A percentile compares a stretch with the other conserved stretches of the same genome.
Conservation (phyloP, 2,329 filamentous ascomycete genomes). For the Coleophoma cylindrospora region DNA sequence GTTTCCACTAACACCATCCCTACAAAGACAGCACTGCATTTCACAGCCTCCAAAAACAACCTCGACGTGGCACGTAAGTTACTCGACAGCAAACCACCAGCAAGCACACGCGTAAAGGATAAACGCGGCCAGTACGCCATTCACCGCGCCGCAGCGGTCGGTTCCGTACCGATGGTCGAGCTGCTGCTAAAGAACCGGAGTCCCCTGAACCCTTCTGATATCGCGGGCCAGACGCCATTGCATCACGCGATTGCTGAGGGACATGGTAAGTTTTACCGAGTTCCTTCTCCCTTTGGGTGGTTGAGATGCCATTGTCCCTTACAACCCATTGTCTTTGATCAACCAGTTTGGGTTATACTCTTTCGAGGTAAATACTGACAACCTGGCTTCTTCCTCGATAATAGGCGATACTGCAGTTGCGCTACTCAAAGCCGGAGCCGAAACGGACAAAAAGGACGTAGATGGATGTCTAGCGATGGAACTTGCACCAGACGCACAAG, state of each 20-base stretch:
- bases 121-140: slow-evolving; percentile 84
- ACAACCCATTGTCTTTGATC: too few species aligned
- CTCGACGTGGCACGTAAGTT: slow-evolving; percentile 75
- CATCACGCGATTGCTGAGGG: slow-evolving; percentile 82
- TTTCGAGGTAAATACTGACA: too few species aligned
- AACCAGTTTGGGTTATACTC: too few species aligned
- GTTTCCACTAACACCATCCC: too few species aligned
- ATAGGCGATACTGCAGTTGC: slow-evolving; percentile 75
- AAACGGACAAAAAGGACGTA: slow-evolving; percentile 69
- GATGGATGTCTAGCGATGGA: slow-evolving; percentile 72
- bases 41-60: slow-evolving; percentile 85
- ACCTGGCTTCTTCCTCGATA: neutral
- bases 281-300: neutral
- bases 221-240: slow-evolving; percentile 78
- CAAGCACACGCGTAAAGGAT: slow-evolving; percentile 76
- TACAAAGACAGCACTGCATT: slow-evolving; percentile 77
- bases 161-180: slow-evolving; percentile 81
- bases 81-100: slow-evolving; percentile 63
- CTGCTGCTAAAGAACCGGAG: slow-evolving; percentile 72
- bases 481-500: slow-evolving; percentile 80
- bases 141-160: slow-evolving; percentile 86
- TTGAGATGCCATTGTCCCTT: neutral
- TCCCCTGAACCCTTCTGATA: slow-evolving; percentile 78
- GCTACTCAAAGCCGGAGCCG: slow-evolving; percentile 79
- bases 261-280: slow-evolving; percentile 46